These are phyloP conservation scores for Naganishia vaughanmartiniae DNA, from an alignment of 768 basidiomycete genomes.

Conservation along the genomic window DNA sequence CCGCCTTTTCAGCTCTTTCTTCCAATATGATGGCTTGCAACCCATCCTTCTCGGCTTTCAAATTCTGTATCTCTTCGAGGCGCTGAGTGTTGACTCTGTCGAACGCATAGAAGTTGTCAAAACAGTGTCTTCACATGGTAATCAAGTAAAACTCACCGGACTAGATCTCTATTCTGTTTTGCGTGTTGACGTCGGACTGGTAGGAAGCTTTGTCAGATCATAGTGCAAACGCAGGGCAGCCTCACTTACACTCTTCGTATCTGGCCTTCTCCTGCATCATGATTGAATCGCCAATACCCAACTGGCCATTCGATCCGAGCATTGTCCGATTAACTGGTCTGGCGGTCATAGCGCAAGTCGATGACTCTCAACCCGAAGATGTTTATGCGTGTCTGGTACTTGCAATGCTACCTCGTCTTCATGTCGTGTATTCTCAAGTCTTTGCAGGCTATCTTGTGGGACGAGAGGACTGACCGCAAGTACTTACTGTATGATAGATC, in stretches of 20 bases:
- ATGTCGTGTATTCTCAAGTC: not conserved
- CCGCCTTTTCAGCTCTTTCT: constrained; percentile 25
- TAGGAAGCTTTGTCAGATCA: not conserved
- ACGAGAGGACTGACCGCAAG: too few species aligned
- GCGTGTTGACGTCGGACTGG: constrained; percentile 24
- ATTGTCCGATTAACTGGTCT: constrained; percentile 13
- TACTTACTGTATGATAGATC: too few species aligned
- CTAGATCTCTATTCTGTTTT: constrained; percentile 30
- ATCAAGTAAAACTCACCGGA: not conserved
- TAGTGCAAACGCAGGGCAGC: not conserved
- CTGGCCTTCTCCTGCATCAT: constrained; percentile 20
- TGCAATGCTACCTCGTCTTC: not conserved
- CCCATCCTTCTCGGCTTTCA: constrained; percentile 24
- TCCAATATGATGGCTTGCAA: constrained; percentile 24
- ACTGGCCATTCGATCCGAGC: constrained; percentile 6
- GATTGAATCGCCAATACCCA: constrained; percentile 4
- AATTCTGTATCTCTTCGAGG: constrained; percentile 16
- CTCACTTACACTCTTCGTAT: constrained; percentile 19
- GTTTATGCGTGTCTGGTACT: not conserved
- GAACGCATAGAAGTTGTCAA: not conserved
- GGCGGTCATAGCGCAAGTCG: constrained; percentile 6
- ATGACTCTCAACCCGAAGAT: not conserved
- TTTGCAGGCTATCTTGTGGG: too few species aligned
- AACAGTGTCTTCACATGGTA: not conserved
- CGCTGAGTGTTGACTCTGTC: constrained; percentile 25